Evolutionary conservation across 2,329 filamentous ascomycete genomes (phyloP), one percentile per base, ranked within the genome.

Genomic region (Cryoendolithus antarcticus): DNA sequence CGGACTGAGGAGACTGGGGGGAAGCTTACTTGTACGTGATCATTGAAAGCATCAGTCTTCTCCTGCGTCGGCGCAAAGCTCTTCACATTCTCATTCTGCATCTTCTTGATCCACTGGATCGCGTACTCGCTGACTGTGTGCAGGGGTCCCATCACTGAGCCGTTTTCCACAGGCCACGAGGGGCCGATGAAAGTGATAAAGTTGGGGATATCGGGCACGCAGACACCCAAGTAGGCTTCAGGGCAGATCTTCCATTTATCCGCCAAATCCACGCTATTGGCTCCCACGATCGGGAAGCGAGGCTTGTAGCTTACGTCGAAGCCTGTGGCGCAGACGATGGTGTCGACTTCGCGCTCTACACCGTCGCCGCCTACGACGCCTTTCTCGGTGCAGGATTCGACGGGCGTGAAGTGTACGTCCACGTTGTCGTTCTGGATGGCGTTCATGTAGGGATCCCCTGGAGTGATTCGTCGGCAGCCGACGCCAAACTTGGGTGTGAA

Each of bases 401-500:
- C 66, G 2, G 62, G 56, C 2, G 66, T 65, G 47, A 70, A 71
- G 44, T 70, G 65, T 0, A 71, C 66, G 45, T 70, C 63, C 1
- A 71, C 65, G 37, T 71, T 71, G 6, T 59, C 54, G 39, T 70
- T 58, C 42, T 69, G 65, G 33, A 71, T 65, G 1, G 68, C 67
- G 33, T 58, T 44, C 62, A 72, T 67, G 45, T 71, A 72, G 2
- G 66, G 66, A 47, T 70, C 67, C 3, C 68, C 69, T 0, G 66
- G 66, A 0, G 65, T 69, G 32, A 69, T 55, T n/a, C 65, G 47
- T 8, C 66, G 58, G 40, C 64, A 70, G 1, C 66, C 66, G 29
- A 69, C 44, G 9, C 61, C 61, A 19, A 64, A 70, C n/a, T 60
- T 64, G 0, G 66, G 65, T 4, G 62, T 67, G 39, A 68, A 67